Percentiles rank a stretch among this genome's conserved stretches.
phyloP scores from a whole-genome alignment of 352 stramenopile genomes.

The Pseudoperonospora humuli region DNA sequence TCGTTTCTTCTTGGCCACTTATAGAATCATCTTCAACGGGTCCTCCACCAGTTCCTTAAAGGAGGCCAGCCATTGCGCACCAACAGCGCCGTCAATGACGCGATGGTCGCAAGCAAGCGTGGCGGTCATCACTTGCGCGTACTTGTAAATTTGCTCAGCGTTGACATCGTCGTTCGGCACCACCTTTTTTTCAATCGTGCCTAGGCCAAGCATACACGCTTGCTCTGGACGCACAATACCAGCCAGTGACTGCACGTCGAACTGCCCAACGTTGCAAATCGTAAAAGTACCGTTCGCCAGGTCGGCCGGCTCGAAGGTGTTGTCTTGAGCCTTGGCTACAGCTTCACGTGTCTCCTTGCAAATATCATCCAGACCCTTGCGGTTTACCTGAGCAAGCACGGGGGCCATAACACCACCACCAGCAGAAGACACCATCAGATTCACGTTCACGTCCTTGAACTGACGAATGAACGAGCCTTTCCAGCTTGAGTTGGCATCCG shows the following conservation, averaged over 20 bases:
- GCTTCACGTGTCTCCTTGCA: conserved; percentile 45
- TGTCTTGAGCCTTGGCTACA: conserved; percentile 28
- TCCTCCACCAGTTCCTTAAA: conserved; percentile 97
- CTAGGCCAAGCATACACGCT: conserved; percentile 90
- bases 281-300: conserved; percentile 91
- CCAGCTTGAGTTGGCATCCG: conserved; percentile 86
- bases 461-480: conserved; percentile 90
- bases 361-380: conserved; percentile 47
- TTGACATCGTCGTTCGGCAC: conserved; percentile 85
- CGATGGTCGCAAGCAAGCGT: conserved; percentile 97
- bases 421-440: conserved; percentile 75
- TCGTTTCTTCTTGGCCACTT: conserved; percentile 24
- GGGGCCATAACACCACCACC: conserved; percentile 92
- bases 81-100: conserved; percentile 95
- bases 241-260: conserved; percentile 91
- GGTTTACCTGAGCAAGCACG: conserved; percentile 86
- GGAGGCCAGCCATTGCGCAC: conserved; percentile 91
- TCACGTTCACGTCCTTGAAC: conserved; percentile 94
- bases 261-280: conserved; percentile 96
- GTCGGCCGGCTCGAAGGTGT: conserved; percentile 34
- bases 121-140: conserved; percentile 89
- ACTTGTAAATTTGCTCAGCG: conserved; percentile 83
- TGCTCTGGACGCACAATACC: conserved; percentile 92
- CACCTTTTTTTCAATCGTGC: conserved; percentile 93
- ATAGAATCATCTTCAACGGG: conserved; percentile 96